These are phyloP conservation scores for Citropsis articulata DNA, from an alignment of 345 rosid species.

Conservation along the genomic window DNA sequence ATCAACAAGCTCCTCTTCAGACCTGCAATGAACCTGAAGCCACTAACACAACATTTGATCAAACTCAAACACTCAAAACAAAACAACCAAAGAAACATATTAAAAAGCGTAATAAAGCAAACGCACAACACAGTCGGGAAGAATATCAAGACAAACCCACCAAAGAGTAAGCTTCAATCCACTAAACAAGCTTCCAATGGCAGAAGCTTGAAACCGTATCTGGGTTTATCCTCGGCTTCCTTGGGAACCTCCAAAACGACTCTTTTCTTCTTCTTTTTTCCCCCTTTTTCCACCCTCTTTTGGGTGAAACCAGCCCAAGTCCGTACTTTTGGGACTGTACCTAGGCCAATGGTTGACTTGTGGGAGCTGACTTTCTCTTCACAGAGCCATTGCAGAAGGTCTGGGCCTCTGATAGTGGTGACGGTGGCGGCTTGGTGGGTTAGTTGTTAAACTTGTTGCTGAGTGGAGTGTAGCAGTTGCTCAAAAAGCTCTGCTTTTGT, in stretches of 20 bases:
- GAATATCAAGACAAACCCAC: conserved; percentile 76
- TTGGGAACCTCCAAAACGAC: conserved; percentile 79
- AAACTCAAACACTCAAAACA: conserved; percentile 22
- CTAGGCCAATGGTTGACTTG: conserved; percentile 58
- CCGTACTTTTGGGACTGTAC: conserved; percentile 19
- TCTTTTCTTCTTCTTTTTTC: conserved; percentile 50
- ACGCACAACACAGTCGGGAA: conserved; percentile 52
- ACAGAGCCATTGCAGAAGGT: conserved; percentile 80
- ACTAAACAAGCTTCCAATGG: conserved; percentile 61
- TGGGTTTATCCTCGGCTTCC: conserved; percentile 78
- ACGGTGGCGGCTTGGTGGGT: conserved; percentile 17
- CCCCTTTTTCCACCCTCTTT: no score
- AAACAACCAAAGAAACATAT: neutral
- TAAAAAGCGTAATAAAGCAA: neutral
- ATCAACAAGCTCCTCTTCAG: conserved; percentile 89
- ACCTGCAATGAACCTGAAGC: conserved; percentile 77
- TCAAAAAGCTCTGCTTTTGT: conserved; percentile 16
- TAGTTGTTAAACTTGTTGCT: neutral
- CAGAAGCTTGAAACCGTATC: conserved; percentile 68
- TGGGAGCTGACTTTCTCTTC: conserved; percentile 56
- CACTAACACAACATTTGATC: conserved; percentile 35
- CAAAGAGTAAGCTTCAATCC: conserved; percentile 78
- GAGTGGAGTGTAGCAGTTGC: conserved; percentile 27
- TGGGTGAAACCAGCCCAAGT: no score
- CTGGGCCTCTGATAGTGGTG: conserved; percentile 25